Conservation (phyloP, 2,329 filamentous ascomycete genomes). For the Paecilomyces sp. region DNA sequence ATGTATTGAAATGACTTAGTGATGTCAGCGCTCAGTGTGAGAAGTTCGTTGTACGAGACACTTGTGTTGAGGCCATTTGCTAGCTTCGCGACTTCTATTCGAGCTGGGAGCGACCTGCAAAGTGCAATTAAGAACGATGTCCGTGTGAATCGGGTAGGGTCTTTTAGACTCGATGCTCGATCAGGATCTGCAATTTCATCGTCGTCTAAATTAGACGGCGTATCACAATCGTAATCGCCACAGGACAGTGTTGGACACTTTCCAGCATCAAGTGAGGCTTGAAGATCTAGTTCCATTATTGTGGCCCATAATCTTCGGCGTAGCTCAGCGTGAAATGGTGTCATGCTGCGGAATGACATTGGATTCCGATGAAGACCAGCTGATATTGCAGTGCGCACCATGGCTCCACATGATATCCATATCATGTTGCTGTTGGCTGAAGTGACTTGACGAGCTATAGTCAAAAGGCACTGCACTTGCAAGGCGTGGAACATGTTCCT, state of each 20-base stretch:
- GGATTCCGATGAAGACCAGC: slow-evolving; percentile 38
- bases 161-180: background rate
- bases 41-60: background rate
- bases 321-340: slow-evolving; percentile 36
- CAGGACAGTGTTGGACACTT: slow-evolving; percentile 10
- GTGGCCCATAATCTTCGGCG: slow-evolving; percentile 40
- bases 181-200: background rate
- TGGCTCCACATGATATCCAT: slow-evolving; percentile 30
- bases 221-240: background rate
- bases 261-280: slow-evolving; percentile 28
- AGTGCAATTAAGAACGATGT: background rate
- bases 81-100: background rate
- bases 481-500: slow-evolving; percentile 22
- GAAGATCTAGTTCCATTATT: slow-evolving; percentile 34
- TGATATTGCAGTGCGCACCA: slow-evolving; percentile 34
- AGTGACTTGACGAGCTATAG: slow-evolving; percentile 25
- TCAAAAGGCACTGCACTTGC: slow-evolving; percentile 25
- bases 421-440: slow-evolving; percentile 24
- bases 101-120: background rate
- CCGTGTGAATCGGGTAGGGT: background rate
- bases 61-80: background rate
- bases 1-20: background rate
- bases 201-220: background rate
- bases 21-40: background rate
- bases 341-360: slow-evolving; percentile 24